Base-by-base conservation (phyloP, 441 rosid genomes). In the Jatropha multifida region DNA sequence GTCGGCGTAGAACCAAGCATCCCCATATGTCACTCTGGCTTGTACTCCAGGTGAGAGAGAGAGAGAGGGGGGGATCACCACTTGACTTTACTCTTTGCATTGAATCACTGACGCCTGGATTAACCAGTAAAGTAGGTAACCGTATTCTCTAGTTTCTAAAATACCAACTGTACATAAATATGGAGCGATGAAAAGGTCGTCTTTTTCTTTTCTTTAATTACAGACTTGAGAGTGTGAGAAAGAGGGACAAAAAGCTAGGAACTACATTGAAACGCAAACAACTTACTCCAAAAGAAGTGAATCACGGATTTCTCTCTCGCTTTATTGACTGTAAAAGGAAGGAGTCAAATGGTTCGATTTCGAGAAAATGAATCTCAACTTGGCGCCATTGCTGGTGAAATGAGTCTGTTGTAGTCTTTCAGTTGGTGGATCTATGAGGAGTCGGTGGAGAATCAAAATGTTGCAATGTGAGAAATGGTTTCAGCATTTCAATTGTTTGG, bases 1-100 rank as follows among this genome's bases (percentile, higher is more conserved):
- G 83, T 80, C 83, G 83, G 83, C 75, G 75, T 64, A 26, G 65
- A 69, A n/a, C 7, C 65, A 68, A 66, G 46, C 78, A 64, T 6
- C 1, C 52, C 51, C 76, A 72, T 40, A 10, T 9, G 18, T 26
- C 18, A 9, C 7, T 11, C 17, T 27, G 40, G 17, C 5, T 11
- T 26, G 38, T 59, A 9, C 14, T 8, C n/a, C n/a, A 7, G 60
- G 2, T 3, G 26, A 2, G 3, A 4, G 11, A n/a, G 8, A 18
- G 11, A 5, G 32, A 32, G 32, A 32, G 32, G 3, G 10, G 4
- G 17, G 18, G 56, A 12, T 51, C 56, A 11, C 9, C 4, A 9
- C 12, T 20, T 15, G 56, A 54, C 58, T 54, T 54, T 54, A 5
- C 17, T 17, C 2, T 17, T 20, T n/a, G 27, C 27, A 58, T 20